Base-by-base conservation (phyloP, 1,284 basidiomycete genomes). In the Ceratorhiza oryzae-sativae region DNA sequence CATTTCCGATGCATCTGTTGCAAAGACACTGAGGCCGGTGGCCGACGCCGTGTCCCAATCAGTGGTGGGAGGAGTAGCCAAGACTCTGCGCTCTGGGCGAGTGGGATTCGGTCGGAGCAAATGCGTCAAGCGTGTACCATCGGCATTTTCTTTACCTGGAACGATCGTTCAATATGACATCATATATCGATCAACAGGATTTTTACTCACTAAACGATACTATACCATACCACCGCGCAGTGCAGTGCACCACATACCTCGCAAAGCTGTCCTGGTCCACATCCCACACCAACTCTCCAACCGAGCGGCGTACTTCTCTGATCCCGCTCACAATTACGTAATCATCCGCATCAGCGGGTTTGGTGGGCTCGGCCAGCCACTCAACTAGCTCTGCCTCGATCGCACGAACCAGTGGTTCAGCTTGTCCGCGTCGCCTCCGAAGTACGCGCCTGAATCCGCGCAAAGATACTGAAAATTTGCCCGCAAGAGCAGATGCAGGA, bases 241-340 rank as follows among this genome's bases (percentile, higher is more conserved):
- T 89, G 75, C 91, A 93, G 75, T 93, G 91, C 6, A 93, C 87
- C 58, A 93, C 85, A 77, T 91, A 93, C 42, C 91, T 83, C 36
- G 88, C 87, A 81, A 92, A 92, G 0, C 86, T 82, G 77, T 91
- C 89, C 70, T 89, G 85, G 1, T 83, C 76, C 71, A 89, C 86
- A 34, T 81, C 84, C 91, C 91, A 93, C 1, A 93, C 84, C 30
- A 93, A 83, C 77, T 88, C 85, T 23, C 86, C 79, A 0, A 89
- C 86, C 8, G 88, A 88, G 23, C 90, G 82, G 4, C 84, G 84
- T 3, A 93, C 82, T 77, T 93, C 90, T 23, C 81, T 79, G 41
- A 93, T 84, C 39, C 75, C 82, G n/a, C 59, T 58, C 30, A 82
- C 77, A 15, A 89, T 75, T 61, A 89, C 80, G 1, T 86, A 84